Evolutionary conservation across 768 basidiomycete genomes (phyloP), one percentile per base, ranked within the genome.

Genomic region (Boletus rubroflammeus): DNA sequence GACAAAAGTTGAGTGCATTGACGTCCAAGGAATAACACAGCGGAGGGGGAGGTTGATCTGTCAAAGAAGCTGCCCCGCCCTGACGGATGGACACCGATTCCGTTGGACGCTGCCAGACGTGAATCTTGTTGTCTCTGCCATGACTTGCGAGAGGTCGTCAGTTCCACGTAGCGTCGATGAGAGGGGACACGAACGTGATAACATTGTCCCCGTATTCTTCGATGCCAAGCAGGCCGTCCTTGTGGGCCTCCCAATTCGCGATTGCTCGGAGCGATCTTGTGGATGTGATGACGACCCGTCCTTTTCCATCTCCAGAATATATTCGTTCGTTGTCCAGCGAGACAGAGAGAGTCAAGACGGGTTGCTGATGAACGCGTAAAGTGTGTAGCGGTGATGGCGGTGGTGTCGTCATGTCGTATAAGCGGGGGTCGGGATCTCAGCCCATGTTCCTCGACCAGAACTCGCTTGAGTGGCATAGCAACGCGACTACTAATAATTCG

Each of bases 1-100:
- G 83, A 71, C 96, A 98, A 68, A 88, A 98, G 65, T 96, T 97
- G 51, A 98, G 77, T 2, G 96, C 86, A 66, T 99, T 99, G 55
- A 95, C 85, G 63, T 93, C 90, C 68, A 98, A 72, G 0, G 88
- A 87, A 61, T 85, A 87, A 11, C 72, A 66, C 4, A 90, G 67
- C 7, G 65, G 55, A 4, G 89, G 88, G 0, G 71, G 70, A 1
- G 79, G 74, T 7, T 80, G 67, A 28, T 75, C 77, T 1, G 79
- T 73, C 36, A 79, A 62, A 0, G 80, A 75, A 2, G 85, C 88
- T 3, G 85, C 82, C 15, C 74, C 77, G 17, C 82, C 81, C 7
- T 83, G 78, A 19, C 71, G 57, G 43, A 83, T 73, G 25, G 75
- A 73, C 23, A 73, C 68, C 11, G 77, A 75, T 39, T 82, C 81